Evolutionary conservation across 306 rosid species (phyloP).

Genomic region (Casuarina equisetifolia): DNA sequence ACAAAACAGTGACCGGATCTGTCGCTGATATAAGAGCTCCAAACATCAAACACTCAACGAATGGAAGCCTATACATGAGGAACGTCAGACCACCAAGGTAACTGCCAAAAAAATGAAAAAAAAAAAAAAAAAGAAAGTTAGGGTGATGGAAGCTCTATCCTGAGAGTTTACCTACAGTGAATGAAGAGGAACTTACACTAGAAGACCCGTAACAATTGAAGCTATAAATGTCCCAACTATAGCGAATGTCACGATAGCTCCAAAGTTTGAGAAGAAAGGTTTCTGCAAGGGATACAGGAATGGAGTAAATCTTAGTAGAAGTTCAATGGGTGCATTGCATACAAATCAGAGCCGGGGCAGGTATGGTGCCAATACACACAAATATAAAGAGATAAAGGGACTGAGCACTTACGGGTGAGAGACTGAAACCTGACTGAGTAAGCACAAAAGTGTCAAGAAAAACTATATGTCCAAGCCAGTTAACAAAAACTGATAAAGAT

Average conservation of each 20-base stretch:
- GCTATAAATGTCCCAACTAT: constrained; percentile 86
- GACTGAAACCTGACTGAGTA: constrained; percentile 99
- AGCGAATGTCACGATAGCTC: constrained; percentile 96
- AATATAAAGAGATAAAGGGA: constrained; percentile 9
- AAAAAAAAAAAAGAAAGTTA: constrained; percentile 20
- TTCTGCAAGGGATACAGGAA: constrained; percentile 49
- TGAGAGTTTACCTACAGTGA: not conserved
- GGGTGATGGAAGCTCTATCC: constrained; percentile 12
- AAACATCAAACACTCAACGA: constrained; percentile 98
- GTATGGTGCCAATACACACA: not conserved
- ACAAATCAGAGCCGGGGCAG: not conserved
- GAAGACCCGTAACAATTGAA: constrained; percentile 81
- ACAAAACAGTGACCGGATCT: constrained; percentile 94
- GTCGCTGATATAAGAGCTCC: constrained; percentile 99
- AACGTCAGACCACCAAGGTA: constrained; percentile 88
- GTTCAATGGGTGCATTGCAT: not conserved
- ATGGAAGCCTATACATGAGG: constrained; percentile 92
- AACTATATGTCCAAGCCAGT: constrained; percentile 8
- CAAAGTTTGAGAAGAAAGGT: constrained; percentile 97
- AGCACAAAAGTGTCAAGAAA: constrained; percentile 63
- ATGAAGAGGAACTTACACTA: constrained; percentile 65
- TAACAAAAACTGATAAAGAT: constrained; percentile 14
- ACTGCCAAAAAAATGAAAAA: constrained; percentile 47
- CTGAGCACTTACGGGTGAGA: constrained; percentile 75
- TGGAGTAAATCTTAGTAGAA: constrained; percentile 6